A percentile compares a stretch with the other conserved stretches of the same genome.
Evolutionary conservation across 2,329 filamentous ascomycete species (phyloP).

Genomic region (Colletotrichum sp.): DNA sequence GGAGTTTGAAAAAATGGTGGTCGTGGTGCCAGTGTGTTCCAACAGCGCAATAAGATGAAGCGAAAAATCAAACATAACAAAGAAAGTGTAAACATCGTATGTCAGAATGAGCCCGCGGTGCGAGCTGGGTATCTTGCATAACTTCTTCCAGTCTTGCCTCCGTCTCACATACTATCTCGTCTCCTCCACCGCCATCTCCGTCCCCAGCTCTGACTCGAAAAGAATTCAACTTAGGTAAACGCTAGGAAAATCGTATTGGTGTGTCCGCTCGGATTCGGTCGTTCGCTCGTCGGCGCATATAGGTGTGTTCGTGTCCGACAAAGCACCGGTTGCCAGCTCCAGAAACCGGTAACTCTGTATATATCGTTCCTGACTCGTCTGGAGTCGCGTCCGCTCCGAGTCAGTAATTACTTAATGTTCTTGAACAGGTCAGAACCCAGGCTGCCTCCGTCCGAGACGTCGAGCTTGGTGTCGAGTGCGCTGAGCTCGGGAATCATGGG

Average conservation of each 20-base stretch:
- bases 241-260: conserved; percentile 24
- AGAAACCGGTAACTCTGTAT: conserved; percentile 4
- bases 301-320: conserved; percentile 10
- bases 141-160: conserved; percentile 24
- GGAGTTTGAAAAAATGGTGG: neutral
- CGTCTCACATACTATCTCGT: neutral
- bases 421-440: conserved; percentile 63
- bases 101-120: conserved; percentile 39
- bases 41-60: conserved; percentile 18
- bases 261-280: conserved; percentile 23
- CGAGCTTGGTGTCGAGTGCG: conserved; percentile 55
- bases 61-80: conserved; percentile 13
- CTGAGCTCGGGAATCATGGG: conserved; percentile 66
- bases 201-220: conserved; percentile 28
- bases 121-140: conserved; percentile 46
- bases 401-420: conserved; percentile 55
- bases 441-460: conserved; percentile 47
- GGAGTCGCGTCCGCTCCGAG: neutral
- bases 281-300: conserved; percentile 23
- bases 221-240: conserved; percentile 24
- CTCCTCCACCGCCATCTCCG: conserved; percentile 1
- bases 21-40: neutral
- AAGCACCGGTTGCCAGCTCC: conserved; percentile 12
- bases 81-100: conserved; percentile 28
- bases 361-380: neutral